Conservation (phyloP, 169 alveolate genomes). For the Eimeria falciformis region DNA sequence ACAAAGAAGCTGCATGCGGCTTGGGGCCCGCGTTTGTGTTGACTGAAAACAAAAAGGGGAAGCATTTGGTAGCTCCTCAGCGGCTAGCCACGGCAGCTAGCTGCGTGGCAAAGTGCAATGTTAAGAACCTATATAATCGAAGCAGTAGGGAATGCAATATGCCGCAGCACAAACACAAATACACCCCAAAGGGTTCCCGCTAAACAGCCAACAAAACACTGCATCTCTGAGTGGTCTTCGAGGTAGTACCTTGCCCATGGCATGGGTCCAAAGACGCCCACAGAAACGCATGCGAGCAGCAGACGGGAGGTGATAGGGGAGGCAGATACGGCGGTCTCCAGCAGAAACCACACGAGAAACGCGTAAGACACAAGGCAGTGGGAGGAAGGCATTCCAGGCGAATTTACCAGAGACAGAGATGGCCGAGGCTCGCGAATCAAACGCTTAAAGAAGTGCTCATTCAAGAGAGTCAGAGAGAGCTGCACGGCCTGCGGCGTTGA, state of each 20-base stretch:
- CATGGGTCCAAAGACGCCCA: constrained; percentile 54
- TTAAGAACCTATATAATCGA: background rate
- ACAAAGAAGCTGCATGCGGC: no score
- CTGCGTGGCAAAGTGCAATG: background rate
- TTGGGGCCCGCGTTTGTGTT: no score
- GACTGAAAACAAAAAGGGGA: no score
- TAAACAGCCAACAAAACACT: constrained; percentile 77
- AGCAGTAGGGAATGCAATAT: background rate
- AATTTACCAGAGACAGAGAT: constrained; percentile 75
- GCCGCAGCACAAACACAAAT: background rate
- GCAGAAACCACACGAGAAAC: constrained; percentile 67
- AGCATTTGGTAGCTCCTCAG: background rate
- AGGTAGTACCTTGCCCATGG: constrained; percentile 80
- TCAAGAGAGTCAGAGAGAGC: background rate
- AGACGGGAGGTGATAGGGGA: background rate
- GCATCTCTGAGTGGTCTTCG: constrained; percentile 77
- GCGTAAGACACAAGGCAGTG: constrained; percentile 79
- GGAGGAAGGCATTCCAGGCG: constrained; percentile 80
- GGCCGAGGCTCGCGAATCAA: constrained; percentile 77
- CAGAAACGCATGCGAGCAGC: background rate
- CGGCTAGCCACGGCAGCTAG: background rate
- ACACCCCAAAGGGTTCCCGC: constrained; percentile 38
- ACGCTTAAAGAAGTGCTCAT: constrained; percentile 74
- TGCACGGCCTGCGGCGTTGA: constrained; percentile 6
- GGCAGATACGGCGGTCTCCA: constrained; percentile 35